Conservation (phyloP, 495 filamentous ascomycete species). For the Daldinia decipiens region DNA sequence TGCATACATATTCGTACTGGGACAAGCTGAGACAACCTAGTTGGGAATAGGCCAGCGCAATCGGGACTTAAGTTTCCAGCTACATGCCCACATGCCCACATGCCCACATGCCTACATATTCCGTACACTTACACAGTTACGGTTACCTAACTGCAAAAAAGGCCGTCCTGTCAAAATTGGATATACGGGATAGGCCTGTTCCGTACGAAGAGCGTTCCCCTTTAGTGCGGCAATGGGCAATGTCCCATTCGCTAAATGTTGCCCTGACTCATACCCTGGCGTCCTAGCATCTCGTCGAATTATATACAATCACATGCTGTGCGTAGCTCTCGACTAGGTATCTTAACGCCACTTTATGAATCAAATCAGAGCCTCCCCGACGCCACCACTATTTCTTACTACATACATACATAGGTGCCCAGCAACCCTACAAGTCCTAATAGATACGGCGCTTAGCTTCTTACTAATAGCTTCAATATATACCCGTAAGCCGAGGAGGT, state of each 20-base stretch:
- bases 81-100: too few species aligned
- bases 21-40: too few species aligned
- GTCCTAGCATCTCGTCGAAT: constrained; percentile 17
- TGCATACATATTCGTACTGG: constrained; percentile 36
- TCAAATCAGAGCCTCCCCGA: constrained; percentile 32
- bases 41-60: constrained; percentile 42
- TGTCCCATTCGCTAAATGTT: constrained; percentile 42
- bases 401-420: too few species aligned
- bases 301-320: constrained; percentile 31
- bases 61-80: constrained; percentile 49
- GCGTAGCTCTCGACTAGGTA: constrained; percentile 22
- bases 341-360: constrained; percentile 34
- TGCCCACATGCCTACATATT: too few species aligned
- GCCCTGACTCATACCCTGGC: constrained; percentile 40
- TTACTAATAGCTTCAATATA: constrained; percentile 14
- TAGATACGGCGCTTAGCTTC: constrained; percentile 13
- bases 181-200: background rate
- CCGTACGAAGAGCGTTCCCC: constrained; percentile 5
- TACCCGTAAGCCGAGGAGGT: constrained; percentile 8
- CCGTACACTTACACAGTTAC: background rate
- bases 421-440: background rate
- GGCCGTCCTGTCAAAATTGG: constrained; percentile 12
- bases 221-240: constrained; percentile 22
- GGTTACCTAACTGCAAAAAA: constrained; percentile 11
- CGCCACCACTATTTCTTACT: constrained; percentile 30